Percentiles rank a stretch among this genome's conserved stretches.
These are phyloP conservation scores for Xylona heveae DNA, from an alignment of 495 filamentous ascomycete genomes.

Conservation along the genomic window DNA sequence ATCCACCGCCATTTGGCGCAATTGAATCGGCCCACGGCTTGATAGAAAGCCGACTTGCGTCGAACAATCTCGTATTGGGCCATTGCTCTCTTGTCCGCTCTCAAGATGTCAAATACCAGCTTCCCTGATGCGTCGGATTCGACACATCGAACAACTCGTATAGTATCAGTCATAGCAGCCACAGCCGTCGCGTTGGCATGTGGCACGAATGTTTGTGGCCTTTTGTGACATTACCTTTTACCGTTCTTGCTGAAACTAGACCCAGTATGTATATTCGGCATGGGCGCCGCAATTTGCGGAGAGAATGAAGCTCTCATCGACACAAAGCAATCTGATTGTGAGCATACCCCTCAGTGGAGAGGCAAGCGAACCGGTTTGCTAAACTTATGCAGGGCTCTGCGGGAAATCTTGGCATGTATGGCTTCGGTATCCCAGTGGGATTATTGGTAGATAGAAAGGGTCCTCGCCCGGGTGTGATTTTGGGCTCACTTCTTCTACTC, in stretches of 20 bases:
- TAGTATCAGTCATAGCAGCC: conserved; percentile 66
- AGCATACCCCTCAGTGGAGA: conserved; percentile 10
- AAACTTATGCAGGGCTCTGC: conserved; percentile 37
- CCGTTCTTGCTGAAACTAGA: not conserved
- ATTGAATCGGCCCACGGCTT: no score
- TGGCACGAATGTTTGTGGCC: conserved; percentile 63
- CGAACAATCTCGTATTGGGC: no score
- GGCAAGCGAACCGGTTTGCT: conserved; percentile 1
- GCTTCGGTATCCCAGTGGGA: conserved; percentile 72
- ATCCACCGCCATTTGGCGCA: no score
- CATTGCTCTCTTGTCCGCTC: no score
- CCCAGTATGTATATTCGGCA: conserved; percentile 96
- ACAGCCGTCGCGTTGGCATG: conserved; percentile 73
- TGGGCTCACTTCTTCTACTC: conserved; percentile 48
- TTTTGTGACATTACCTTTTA: conserved; percentile 6
- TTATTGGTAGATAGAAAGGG: conserved; percentile 71
- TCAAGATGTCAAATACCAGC: no score
- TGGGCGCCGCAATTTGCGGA: conserved; percentile 93
- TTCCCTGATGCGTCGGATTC: no score
- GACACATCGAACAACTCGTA: no score
- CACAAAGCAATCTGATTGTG: conserved; percentile 77
- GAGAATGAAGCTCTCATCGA: conserved; percentile 65
- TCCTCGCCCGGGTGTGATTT: conserved; percentile 50
- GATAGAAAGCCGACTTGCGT: no score
- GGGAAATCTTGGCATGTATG: conserved; percentile 96